Evolutionary conservation across 2,329 filamentous ascomycete species (phyloP).

Genomic region (Kalmusia sp.): DNA sequence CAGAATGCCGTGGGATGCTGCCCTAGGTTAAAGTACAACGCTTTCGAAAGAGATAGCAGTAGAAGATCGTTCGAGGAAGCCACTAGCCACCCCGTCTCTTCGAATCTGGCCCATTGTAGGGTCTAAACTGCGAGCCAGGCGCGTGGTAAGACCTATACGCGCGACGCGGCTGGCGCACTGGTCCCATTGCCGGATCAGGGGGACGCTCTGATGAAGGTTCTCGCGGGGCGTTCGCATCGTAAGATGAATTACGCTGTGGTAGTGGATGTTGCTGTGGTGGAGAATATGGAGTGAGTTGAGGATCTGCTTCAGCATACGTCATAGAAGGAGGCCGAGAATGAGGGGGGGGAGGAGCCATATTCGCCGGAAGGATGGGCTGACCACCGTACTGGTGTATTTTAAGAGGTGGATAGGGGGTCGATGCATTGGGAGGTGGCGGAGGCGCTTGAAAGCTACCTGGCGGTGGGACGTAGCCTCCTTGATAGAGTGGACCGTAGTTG

Average conservation of each 20-base stretch:
- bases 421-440: slow-evolving; percentile 31
- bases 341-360: slow-evolving; percentile 38
- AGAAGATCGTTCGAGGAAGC: background rate
- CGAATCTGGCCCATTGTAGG: slow-evolving; percentile 39
- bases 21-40: background rate
- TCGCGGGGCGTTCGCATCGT: slow-evolving; percentile 23
- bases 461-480: slow-evolving; percentile 40
- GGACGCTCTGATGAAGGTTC: slow-evolving; percentile 24
- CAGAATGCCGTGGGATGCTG: background rate
- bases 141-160: slow-evolving; percentile 42
- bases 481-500: slow-evolving; percentile 31
- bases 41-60: background rate
- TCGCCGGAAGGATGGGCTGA: slow-evolving; percentile 49
- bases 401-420: slow-evolving; percentile 36
- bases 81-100: slow-evolving; percentile 28
- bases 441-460: slow-evolving; percentile 43
- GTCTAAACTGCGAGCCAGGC: slow-evolving; percentile 42
- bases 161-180: slow-evolving; percentile 25
- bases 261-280: slow-evolving; percentile 27
- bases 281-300: slow-evolving; percentile 25
- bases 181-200: slow-evolving; percentile 26
- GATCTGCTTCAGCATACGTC: slow-evolving; percentile 17
- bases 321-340: slow-evolving; percentile 22
- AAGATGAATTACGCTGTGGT: slow-evolving; percentile 17
- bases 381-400: slow-evolving; percentile 50